Conservation (phyloP, 2,329 filamentous ascomycete species). For the Colletotrichum scovillei region DNA sequence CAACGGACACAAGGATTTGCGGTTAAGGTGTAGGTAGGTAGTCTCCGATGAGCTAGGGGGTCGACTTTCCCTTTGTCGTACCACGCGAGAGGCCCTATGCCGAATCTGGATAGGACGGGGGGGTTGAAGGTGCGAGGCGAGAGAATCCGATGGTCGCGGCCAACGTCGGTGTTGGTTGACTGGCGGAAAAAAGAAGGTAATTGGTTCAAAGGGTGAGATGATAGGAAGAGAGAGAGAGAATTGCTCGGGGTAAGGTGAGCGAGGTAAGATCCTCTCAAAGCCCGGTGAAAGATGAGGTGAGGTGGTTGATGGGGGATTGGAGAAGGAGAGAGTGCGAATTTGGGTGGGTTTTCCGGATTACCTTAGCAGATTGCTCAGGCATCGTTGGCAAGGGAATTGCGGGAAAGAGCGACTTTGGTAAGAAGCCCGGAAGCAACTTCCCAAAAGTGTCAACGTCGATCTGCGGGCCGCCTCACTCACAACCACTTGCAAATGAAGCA, state of each 20-base stretch:
- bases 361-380: slow-evolving; percentile 20
- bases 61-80: slow-evolving; percentile 5
- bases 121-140: background rate
- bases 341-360: slow-evolving; percentile 24
- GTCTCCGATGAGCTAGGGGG: slow-evolving; percentile 18
- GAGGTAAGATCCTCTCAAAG: background rate
- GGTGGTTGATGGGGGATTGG: background rate
- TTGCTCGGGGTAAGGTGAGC: background rate
- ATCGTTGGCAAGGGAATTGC: background rate
- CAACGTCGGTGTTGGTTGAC: background rate
- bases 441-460: background rate
- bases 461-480: too few relatives aligned
- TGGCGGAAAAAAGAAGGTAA: background rate
- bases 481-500: background rate
- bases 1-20: background rate
- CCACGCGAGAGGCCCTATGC: slow-evolving; percentile 7
- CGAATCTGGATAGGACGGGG: slow-evolving; percentile 14
- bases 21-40: background rate
- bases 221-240: background rate
- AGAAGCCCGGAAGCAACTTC: slow-evolving; percentile 18
- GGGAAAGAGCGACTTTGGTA: background rate
- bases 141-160: background rate
- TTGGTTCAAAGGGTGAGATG: background rate
- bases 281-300: background rate
- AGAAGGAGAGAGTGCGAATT: slow-evolving; percentile 3